Base-by-base conservation (phyloP, 1,139 yeast genomes). In the Geotrichum klebahnii region DNA sequence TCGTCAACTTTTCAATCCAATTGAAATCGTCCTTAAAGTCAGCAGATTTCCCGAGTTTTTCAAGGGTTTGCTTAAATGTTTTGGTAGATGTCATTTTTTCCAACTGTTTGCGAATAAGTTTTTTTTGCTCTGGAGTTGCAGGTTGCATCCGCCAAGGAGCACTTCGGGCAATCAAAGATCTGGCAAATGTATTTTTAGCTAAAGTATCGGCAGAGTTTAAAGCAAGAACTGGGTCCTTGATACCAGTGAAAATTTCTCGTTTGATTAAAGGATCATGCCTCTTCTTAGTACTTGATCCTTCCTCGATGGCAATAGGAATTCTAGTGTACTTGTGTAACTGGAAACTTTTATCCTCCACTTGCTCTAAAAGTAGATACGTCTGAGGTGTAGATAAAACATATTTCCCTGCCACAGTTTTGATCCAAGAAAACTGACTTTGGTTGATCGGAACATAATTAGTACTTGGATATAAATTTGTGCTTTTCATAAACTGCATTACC, bases 111-210 rank as follows among this genome's bases (percentile, higher is more conserved):
- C n/a, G n/a, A n/a, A 50, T 24, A 29, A 37, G 12, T 8, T 52
- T 47, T 19, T 48, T 46, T 32, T 60, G 61, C 35, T 49, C 46
- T 8, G 31, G 24, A 6, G 59, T 55, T 4, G 56, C 56, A 5
- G 54, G 54, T 9, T 54, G 50, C n/a, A 38, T 26, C 32, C 66
- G 48, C 66, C 66, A 63, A 2, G 53, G 39, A 3, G 61, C 58
- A 20, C 55, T 46, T 10, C 55, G 52, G 23, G 53, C 47, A 22
- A 60, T 44, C 12, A 57, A 38, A 9, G 39, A 46, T 6, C 51
- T 44, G 1, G 58, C 53, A 19, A 45, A 56, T 14, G 44, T 35
- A 16, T 48, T 48, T 8, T 42, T 37, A 2, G 59, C 61, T 41
- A 45, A 52, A 1, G 53, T 50, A 33, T 61, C 65, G 12, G 61